Conservation (phyloP, 305 asterid genomes). For the Solanum hybrid region DNA sequence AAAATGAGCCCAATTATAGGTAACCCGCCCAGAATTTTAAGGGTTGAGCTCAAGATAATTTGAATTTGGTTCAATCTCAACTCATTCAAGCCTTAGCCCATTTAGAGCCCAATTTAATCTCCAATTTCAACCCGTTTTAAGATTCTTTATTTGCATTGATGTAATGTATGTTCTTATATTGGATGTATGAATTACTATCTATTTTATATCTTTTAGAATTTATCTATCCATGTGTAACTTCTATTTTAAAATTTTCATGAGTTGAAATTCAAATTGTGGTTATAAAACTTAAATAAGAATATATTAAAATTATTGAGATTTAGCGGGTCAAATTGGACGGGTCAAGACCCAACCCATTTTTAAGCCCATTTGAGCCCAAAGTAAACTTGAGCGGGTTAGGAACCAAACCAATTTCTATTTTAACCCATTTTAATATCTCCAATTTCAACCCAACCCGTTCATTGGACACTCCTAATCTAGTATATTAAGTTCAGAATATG, state of each 20-base stretch:
- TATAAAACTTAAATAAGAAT: no score
- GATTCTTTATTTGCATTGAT: not conserved
- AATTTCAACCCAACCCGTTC: not conserved
- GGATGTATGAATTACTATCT: not conserved
- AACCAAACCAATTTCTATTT: not conserved
- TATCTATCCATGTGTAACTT: not conserved
- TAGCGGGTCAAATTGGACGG: not conserved
- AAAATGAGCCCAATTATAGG: not conserved
- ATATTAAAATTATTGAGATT: no score
- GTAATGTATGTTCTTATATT: not conserved
- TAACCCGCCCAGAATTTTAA: not conserved
- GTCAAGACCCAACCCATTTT: not conserved
- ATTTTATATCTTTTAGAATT: no score
- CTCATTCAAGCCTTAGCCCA: not conserved
- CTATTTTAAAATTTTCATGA: not conserved
- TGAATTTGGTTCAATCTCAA: not conserved
- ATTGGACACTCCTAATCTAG: not conserved
- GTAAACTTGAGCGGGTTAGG: not conserved
- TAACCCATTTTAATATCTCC: no score
- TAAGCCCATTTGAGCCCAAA: not conserved
- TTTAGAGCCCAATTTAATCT: not conserved
- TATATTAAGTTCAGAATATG: not conserved
- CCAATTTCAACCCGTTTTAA: not conserved
- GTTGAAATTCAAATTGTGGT: not conserved
- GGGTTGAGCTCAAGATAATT: not conserved